These are phyloP conservation scores for Coelastrella sp. DNA, from an alignment of 139 green algal species.

Conservation along the genomic window DNA sequence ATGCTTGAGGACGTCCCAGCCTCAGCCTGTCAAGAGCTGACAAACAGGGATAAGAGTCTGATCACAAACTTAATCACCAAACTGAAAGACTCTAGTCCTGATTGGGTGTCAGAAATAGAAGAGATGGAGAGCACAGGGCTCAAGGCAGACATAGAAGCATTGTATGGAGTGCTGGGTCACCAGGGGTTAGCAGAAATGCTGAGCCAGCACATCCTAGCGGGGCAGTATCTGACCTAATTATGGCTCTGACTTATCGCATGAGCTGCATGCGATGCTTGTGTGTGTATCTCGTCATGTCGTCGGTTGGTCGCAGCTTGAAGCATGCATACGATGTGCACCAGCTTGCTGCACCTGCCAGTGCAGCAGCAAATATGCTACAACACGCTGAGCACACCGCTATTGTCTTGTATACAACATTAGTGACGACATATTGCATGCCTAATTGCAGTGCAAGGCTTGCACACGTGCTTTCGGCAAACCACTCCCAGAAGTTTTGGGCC, in stretches of 20 bases:
- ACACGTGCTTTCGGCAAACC: too few relatives aligned
- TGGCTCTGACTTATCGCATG: background rate
- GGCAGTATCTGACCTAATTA: slow-evolving; percentile 32
- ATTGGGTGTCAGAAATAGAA: slow-evolving; percentile 59
- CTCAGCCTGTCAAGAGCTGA: slow-evolving; percentile 49
- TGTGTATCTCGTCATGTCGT: too few relatives aligned
- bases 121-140: slow-evolving; percentile 54
- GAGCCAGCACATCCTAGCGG: background rate
- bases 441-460: too few relatives aligned
- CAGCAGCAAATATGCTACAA: too few relatives aligned
- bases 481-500: too few relatives aligned
- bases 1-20: slow-evolving; percentile 65
- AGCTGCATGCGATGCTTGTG: background rate
- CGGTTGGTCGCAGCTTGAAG: too few relatives aligned
- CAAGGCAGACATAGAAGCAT: slow-evolving; percentile 76
- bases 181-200: slow-evolving; percentile 3
- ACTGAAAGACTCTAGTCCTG: slow-evolving; percentile 3
- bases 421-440: too few relatives aligned
- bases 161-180: slow-evolving; percentile 55
- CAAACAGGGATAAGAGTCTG: slow-evolving; percentile 54
- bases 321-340: too few relatives aligned
- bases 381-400: too few relatives aligned
- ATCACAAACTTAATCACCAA: slow-evolving; percentile 47
- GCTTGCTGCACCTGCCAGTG: too few relatives aligned
- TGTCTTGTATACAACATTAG: too few relatives aligned